phyloP scores from a whole-genome alignment of 805 yeast genomes.

The Suhomyces kilbournensis region DNA sequence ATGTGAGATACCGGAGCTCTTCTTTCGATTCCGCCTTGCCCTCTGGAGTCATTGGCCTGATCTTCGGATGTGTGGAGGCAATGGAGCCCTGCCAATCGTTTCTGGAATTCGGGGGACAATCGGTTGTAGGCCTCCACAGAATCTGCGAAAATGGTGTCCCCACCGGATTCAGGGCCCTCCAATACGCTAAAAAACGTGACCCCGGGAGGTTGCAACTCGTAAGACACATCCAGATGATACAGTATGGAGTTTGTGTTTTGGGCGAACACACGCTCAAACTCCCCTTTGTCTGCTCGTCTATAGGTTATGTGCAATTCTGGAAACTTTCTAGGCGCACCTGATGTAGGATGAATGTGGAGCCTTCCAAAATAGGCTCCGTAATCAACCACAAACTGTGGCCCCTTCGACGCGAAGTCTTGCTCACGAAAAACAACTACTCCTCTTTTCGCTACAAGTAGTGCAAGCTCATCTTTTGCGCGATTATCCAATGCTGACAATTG shows the following conservation, averaged over 20 bases:
- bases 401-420: constrained; percentile 29
- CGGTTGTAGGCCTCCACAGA: constrained; percentile 67
- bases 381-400: constrained; percentile 50
- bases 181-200: constrained; percentile 63
- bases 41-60: constrained; percentile 59
- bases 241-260: constrained; percentile 36
- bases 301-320: constrained; percentile 65
- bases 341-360: constrained; percentile 68
- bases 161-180: constrained; percentile 60
- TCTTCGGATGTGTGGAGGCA: constrained; percentile 69
- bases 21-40: constrained; percentile 60
- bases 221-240: constrained; percentile 77
- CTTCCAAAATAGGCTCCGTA: constrained; percentile 67
- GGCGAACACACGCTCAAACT: constrained; percentile 33
- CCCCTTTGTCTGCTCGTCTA: constrained; percentile 44
- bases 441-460: constrained; percentile 29
- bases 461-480: constrained; percentile 31
- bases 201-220: constrained; percentile 72
- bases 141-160: constrained; percentile 79
- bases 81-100: constrained; percentile 56
- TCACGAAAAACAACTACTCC: constrained; percentile 34
- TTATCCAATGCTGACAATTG: constrained; percentile 27
- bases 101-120: constrained; percentile 62
- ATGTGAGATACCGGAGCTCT: constrained; percentile 59
- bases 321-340: constrained; percentile 64